A percentile compares a stretch with the other conserved stretches of the same genome.
Evolutionary conservation across 2,329 filamentous ascomycete species (phyloP).

Genomic region (Dichotomopilus funicola): DNA sequence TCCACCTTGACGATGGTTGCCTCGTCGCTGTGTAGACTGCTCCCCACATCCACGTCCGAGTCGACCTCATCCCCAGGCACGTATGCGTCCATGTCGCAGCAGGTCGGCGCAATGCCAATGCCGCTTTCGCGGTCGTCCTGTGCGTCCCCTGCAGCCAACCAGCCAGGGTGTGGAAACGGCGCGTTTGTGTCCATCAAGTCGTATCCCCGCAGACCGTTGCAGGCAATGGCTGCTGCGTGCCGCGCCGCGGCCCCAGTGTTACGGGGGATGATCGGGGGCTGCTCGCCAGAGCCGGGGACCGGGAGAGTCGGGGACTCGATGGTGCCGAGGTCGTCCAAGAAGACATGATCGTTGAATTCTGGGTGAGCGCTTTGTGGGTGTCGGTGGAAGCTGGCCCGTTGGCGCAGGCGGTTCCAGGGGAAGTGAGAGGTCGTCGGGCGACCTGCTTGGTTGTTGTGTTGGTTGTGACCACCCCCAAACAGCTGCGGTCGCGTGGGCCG

Average conservation of each 20-base stretch:
- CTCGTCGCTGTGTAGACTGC: slow-evolving; percentile 24
- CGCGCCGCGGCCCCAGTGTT: slow-evolving; percentile 56
- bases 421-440: slow-evolving; percentile 44
- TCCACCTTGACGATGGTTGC: slow-evolving; percentile 48
- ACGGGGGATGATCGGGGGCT: slow-evolving; percentile 54
- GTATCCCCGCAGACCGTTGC: slow-evolving; percentile 41
- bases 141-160: slow-evolving; percentile 44
- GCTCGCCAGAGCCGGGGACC: slow-evolving; percentile 43
- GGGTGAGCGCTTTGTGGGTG: slow-evolving; percentile 42
- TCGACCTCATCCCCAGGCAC: slow-evolving; percentile 31
- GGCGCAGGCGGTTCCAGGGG: slow-evolving; percentile 46
- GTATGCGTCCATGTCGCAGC: slow-evolving; percentile 32
- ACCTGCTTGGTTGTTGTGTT: slow-evolving; percentile 11
- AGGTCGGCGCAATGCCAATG: slow-evolving; percentile 52
- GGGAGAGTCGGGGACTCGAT: slow-evolving; percentile 37
- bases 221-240: slow-evolving; percentile 50
- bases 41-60: slow-evolving; percentile 31
- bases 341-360: slow-evolving; percentile 30
- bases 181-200: slow-evolving; percentile 25
- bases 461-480: slow-evolving; percentile 3
- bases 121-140: slow-evolving; percentile 57
- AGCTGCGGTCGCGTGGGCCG: slow-evolving; percentile 25
- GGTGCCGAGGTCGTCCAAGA: slow-evolving; percentile 25
- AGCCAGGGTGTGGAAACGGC: slow-evolving; percentile 35
- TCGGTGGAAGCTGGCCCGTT: slow-evolving; percentile 44